Base-by-base conservation (phyloP, 257 asterid genomes). In the Paraleonurus japonicus region DNA sequence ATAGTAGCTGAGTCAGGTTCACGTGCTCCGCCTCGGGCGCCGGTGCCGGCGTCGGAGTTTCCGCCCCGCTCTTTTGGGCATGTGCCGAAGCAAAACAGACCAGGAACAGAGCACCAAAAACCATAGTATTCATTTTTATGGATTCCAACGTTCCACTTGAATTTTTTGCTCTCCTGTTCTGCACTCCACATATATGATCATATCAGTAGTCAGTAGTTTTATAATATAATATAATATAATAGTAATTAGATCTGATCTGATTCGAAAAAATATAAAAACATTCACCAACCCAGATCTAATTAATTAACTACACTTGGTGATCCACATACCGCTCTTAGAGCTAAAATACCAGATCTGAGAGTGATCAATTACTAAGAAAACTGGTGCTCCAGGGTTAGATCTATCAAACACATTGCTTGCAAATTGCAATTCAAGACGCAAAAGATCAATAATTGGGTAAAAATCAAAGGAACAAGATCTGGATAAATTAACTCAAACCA, bases 11-110 rank as follows among this genome's bases (percentile, higher is more conserved):
- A 0, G 90, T 87, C 32, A 92, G 88, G 82, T 92, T 86, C 53
- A 86, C 95, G 45, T 71, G 73, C 5, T 83, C 92, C 0, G 87
- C 85, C 1, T 85, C 92, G 3, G 98, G 96, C 0, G 96, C 98
- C 0, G 96, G 95, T 0, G 95, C 96, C 1, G 98, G 98, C 0
- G 92, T 67, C 1, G 89, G 92, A 28, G 63, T 43, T 5, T 37
- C 55, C 23, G 30, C 59, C n/a, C 30, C 79, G 70, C 48, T 75
- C 13, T 20, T 47, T 59, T 83, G 84, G 13, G 87, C 88, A 41
- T 76, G 48, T 5, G 76, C 82, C 0, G 86, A 22, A 64, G 86
- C 63, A 9, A 74, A 72, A 59, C 68, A 77, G 55, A 79, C 60
- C 23, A 80, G 26, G 57, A 71, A 55, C 65, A 87, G 26, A 45